phyloP scores from a whole-genome alignment of 495 filamentous ascomycete genomes.

The Evernia prunastri region DNA sequence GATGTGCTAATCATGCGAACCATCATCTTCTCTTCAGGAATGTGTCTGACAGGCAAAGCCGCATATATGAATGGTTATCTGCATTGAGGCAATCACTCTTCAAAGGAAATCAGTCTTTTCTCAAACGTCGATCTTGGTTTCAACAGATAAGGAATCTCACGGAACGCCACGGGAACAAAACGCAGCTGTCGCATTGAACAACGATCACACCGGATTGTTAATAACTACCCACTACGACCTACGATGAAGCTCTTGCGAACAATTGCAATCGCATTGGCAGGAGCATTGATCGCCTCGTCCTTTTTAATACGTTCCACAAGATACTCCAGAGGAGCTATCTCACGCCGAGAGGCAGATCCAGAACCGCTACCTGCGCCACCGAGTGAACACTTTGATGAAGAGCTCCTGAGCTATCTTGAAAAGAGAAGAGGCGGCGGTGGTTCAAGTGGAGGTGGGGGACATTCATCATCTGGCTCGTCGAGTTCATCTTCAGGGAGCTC shows the following conservation, averaged over 20 bases:
- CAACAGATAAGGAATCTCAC: neutral
- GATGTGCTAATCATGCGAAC: neutral
- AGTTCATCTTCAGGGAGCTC: constrained; percentile 27
- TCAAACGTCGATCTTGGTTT: neutral
- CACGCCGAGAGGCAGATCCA: constrained; percentile 21
- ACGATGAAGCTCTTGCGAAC: constrained; percentile 17
- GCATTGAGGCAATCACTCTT: neutral
- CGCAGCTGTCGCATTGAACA: neutral
- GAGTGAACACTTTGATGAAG: constrained; percentile 16
- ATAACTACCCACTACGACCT: neutral
- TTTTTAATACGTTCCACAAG: constrained; percentile 15
- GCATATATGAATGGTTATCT: neutral
- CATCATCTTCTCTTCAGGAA: neutral
- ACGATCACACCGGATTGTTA: neutral
- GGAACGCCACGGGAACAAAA: neutral
- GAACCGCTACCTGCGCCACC: constrained; percentile 20
- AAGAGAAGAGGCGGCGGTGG: constrained; percentile 47
- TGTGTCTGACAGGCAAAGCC: neutral
- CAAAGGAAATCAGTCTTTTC: neutral
- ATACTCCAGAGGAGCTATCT: constrained; percentile 7
- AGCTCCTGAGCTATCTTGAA: constrained; percentile 32
- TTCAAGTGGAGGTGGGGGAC: constrained; percentile 32
- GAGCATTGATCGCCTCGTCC: constrained; percentile 19
- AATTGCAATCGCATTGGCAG: constrained; percentile 3
- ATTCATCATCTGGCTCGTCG: constrained; percentile 29